A percentile compares a stretch with the other conserved stretches of the same genome.
These are phyloP conservation scores for Peniophora sp. DNA, from an alignment of 1,284 basidiomycete genomes.

Conservation along the genomic window DNA sequence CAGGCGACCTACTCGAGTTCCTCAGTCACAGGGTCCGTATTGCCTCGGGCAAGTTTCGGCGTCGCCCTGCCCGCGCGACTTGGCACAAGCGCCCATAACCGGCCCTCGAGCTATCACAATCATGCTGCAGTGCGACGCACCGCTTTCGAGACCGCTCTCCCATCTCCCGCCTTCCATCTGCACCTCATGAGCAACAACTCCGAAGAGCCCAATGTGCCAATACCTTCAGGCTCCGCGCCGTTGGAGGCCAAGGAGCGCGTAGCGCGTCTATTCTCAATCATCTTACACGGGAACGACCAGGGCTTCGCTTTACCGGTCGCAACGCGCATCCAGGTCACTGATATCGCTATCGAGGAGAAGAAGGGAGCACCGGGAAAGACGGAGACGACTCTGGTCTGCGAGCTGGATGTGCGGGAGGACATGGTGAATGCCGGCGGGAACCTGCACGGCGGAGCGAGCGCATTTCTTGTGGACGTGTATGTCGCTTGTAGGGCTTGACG, in stretches of 20 bases:
- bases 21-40: no score
- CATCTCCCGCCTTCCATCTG: no score
- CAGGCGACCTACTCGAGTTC: no score
- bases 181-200: no score
- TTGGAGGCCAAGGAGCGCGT: neutral
- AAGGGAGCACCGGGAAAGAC: neutral
- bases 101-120: no score
- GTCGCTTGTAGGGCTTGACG: slow-evolving; percentile 10
- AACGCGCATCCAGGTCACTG: neutral
- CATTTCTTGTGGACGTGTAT: slow-evolving; percentile 43
- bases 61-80: no score
- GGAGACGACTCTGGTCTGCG: neutral
- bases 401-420: slow-evolving; percentile 23
- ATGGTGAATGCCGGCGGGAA: slow-evolving; percentile 39
- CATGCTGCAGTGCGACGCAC: no score
- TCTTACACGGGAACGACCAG: neutral
- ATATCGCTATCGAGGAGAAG: neutral
- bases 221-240: neutral
- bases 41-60: no score
- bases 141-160: no score
- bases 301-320: neutral
- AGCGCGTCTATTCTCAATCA: neutral
- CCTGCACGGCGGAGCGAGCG: slow-evolving; percentile 46
- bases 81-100: no score
- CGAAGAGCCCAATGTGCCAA: neutral